Evolutionary conservation across 2,329 filamentous ascomycete species (phyloP).

Genomic region (Colletotrichum sp.): DNA sequence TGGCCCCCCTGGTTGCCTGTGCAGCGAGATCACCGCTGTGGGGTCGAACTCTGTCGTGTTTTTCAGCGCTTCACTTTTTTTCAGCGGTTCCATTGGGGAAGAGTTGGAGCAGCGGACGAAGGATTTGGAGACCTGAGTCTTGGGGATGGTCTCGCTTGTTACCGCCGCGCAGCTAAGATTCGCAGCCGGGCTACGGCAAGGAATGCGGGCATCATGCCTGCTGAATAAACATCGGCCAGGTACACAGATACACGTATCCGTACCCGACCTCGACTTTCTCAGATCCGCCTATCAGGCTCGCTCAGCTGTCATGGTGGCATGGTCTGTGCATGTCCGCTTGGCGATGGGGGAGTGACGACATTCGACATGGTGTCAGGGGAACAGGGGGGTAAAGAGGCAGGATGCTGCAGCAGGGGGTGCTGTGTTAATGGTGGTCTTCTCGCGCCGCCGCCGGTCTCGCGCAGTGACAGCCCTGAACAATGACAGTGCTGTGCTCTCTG

Average conservation of each 20-base stretch:
- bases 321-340: conserved; percentile 1
- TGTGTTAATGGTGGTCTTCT: neutral
- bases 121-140: neutral
- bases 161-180: neutral
- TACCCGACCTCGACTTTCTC: neutral
- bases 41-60: neutral
- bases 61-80: neutral
- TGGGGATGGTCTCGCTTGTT: neutral
- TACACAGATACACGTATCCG: neutral
- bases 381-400: neutral
- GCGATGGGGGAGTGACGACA: conserved; percentile 15
- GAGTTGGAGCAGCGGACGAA: neutral
- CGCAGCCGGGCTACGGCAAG: neutral
- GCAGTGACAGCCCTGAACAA: neutral
- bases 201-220: conserved; percentile 19
- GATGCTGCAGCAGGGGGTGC: neutral
- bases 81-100: neutral
- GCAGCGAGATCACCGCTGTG: conserved; percentile 7
- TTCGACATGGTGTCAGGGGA: neutral
- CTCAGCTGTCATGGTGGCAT: neutral
- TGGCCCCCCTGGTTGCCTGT: neutral
- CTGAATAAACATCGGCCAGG: neutral
- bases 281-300: neutral
- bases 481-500: neutral
- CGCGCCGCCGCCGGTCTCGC: neutral